A percentile compares a stretch with the other conserved stretches of the same genome.
Conservation (phyloP, 345 rosid species). For the Limnanthes douglasii region DNA sequence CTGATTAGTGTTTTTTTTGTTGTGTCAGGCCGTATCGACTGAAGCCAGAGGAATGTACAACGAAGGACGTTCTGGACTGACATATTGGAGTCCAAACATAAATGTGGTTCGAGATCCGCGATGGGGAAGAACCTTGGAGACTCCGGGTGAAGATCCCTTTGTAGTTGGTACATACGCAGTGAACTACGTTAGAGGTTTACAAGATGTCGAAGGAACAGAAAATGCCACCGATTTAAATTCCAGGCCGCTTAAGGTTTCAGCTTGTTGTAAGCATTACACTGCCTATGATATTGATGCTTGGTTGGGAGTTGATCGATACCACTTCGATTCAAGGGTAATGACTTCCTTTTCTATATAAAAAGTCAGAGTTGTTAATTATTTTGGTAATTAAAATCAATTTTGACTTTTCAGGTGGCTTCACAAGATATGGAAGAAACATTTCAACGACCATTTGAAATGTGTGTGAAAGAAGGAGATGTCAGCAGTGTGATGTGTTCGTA, state of each 20-base stretch:
- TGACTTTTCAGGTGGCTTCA: constrained; percentile 17
- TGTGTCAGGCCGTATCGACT: constrained; percentile 14
- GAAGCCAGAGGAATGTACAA: constrained; percentile 32
- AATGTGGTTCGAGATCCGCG: constrained; percentile 36
- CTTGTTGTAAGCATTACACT: constrained; percentile 43
- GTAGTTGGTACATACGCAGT: constrained; percentile 23
- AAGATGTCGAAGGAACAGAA: constrained; percentile 17
- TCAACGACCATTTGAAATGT: constrained; percentile 30
- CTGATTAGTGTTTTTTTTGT: not conserved
- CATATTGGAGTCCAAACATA: constrained; percentile 48
- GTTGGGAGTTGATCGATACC: constrained; percentile 26
- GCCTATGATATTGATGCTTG: constrained; percentile 43
- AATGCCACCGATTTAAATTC: constrained; percentile 4
- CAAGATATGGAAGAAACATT: constrained; percentile 43
- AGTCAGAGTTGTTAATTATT: not conserved
- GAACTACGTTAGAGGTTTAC: constrained; percentile 33
- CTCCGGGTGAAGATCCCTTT: constrained; percentile 41
- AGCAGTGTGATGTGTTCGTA: constrained; percentile 40
- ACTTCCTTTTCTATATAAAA: not conserved
- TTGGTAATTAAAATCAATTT: not conserved
- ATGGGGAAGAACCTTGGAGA: constrained; percentile 38
- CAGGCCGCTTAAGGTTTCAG: constrained; percentile 26
- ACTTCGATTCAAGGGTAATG: constrained; percentile 26
- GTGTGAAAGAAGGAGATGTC: constrained; percentile 24
- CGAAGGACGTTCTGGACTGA: constrained; percentile 22